Evolutionary conservation across 2,329 filamentous ascomycete species (phyloP).

Genomic region (Sclerotinia trifoliorum): DNA sequence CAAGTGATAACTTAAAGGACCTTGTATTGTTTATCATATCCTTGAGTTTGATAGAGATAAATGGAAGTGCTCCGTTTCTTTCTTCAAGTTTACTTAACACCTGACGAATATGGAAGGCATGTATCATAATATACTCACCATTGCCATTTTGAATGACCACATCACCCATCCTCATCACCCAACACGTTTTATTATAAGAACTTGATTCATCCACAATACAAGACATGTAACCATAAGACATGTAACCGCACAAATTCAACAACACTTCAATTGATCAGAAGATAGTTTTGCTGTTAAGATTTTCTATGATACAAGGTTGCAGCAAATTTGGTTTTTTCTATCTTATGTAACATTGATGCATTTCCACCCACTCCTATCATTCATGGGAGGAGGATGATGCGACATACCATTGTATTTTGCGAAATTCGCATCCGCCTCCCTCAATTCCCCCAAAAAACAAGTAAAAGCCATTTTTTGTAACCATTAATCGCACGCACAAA

Average conservation of each 20-base stretch:
- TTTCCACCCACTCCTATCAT: slow-evolving; percentile 9
- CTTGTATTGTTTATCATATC: background rate
- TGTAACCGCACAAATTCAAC: background rate
- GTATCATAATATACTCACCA: background rate
- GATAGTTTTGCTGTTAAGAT: slow-evolving; percentile 18
- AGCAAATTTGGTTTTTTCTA: slow-evolving; percentile 17
- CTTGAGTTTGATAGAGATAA: no score
- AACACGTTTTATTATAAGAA: background rate
- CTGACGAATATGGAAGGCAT: slow-evolving; percentile 5
- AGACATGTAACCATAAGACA: background rate
- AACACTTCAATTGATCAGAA: background rate
- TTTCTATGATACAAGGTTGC: slow-evolving; percentile 23
- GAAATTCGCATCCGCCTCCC: background rate
- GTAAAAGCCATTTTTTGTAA: slow-evolving; percentile 29
- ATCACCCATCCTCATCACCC: background rate
- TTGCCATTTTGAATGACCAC: background rate
- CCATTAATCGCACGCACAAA: slow-evolving; percentile 30
- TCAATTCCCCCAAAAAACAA: background rate
- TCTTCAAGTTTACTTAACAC: background rate
- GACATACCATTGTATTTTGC: slow-evolving; percentile 2
- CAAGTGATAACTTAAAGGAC: background rate
- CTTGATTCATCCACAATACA: background rate
- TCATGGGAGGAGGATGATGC: slow-evolving; percentile 6
- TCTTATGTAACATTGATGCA: slow-evolving; percentile 5
- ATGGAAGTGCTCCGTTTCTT: background rate